Conservation (phyloP, 2,329 filamentous ascomycete species). For the Penicillium sp. region DNA sequence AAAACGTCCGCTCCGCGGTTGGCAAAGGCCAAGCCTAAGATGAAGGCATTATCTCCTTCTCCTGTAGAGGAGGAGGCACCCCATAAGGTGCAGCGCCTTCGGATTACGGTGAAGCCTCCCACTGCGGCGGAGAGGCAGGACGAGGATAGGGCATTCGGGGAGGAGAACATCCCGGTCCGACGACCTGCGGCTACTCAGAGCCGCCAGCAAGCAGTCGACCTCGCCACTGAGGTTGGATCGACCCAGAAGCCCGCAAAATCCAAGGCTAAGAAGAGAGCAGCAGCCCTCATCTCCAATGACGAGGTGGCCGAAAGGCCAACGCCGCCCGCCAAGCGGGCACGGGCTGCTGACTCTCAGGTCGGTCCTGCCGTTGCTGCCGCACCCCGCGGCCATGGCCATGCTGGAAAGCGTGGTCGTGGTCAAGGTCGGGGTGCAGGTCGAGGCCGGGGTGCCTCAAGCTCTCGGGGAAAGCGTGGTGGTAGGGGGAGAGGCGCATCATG, state of each 20-base stretch:
- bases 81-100: constrained; percentile 19
- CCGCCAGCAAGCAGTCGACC: not conserved
- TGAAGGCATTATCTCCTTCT: not conserved
- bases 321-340: not conserved
- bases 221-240: not conserved
- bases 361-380: not conserved
- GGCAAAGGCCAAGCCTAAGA: constrained; percentile 7
- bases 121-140: constrained; percentile 6
- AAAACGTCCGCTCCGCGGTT: not conserved
- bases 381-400: constrained; percentile 2
- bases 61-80: constrained; percentile 8
- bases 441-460: not conserved
- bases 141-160: not conserved
- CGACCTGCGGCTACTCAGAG: not conserved
- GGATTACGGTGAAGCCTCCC: constrained; percentile 21
- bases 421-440: constrained; percentile 2
- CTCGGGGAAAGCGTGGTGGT: not conserved
- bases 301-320: constrained; percentile 1
- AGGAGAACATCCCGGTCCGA: not conserved
- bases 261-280: constrained; percentile 9
- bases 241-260: not conserved
- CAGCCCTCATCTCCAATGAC: constrained; percentile 3
- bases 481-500: not conserved
- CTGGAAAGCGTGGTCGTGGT: constrained; percentile 3
- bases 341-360: not conserved